phyloP scores from a whole-genome alignment of 2,329 filamentous ascomycete species.

The Lecanicillium sp. region DNA sequence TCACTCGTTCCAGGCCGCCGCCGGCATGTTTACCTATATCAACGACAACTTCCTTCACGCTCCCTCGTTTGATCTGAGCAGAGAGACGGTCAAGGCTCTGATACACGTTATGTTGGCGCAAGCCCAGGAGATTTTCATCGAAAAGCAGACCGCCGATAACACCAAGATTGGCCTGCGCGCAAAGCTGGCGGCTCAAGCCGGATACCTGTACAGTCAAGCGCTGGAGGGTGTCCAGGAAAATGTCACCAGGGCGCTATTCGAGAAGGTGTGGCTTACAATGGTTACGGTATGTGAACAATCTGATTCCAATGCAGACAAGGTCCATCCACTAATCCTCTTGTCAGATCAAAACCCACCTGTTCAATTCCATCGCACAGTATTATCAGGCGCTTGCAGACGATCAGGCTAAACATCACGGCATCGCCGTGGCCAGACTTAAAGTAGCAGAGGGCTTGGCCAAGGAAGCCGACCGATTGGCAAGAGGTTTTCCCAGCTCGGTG shows the following conservation, averaged over 20 bases:
- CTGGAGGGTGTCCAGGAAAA: slow-evolving; percentile 89
- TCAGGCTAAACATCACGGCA: slow-evolving; percentile 79
- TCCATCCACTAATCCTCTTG: slow-evolving; percentile 12
- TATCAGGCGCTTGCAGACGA: slow-evolving; percentile 89
- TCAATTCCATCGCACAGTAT: slow-evolving; percentile 83
- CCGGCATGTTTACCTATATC: slow-evolving; percentile 99
- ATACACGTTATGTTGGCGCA: slow-evolving; percentile 92
- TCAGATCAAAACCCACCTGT: slow-evolving; percentile 70
- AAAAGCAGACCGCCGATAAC: slow-evolving; percentile 87
- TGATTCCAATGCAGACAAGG: not conserved
- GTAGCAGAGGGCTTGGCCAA: slow-evolving; percentile 71
- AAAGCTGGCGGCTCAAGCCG: slow-evolving; percentile 86
- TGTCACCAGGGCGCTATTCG: slow-evolving; percentile 82
- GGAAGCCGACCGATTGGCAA: slow-evolving; percentile 70
- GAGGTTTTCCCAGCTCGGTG: slow-evolving; percentile 71
- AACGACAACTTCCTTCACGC: slow-evolving; percentile 99
- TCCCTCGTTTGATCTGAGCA: slow-evolving; percentile 88
- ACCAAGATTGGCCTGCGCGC: slow-evolving; percentile 91
- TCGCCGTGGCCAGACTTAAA: slow-evolving; percentile 75
- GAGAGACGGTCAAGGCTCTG: slow-evolving; percentile 91
- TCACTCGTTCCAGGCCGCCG: slow-evolving; percentile 95
- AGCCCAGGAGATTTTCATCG: slow-evolving; percentile 93
- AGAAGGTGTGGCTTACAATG: slow-evolving; percentile 85
- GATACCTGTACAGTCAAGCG: slow-evolving; percentile 79
- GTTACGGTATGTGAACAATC: slow-evolving; percentile 53